Evolutionary conservation across 352 stramenopile species (phyloP).

Genomic region (Phytophthora cryptogea): DNA sequence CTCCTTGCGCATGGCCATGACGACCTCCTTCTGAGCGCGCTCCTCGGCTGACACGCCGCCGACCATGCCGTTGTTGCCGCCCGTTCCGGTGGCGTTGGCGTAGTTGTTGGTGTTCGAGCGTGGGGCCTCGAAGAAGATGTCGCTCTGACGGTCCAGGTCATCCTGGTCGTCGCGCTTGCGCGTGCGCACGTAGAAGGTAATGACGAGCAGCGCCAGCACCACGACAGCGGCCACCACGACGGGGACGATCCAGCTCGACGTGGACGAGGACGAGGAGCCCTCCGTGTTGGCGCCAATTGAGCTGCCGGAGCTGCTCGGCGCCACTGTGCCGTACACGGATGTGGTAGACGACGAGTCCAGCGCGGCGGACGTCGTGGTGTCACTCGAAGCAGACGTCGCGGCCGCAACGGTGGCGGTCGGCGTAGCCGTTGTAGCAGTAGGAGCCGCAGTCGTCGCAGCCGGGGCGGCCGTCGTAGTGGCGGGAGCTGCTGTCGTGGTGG

Average conservation of each 20-base stretch:
- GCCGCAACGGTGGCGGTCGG: slow-evolving; percentile 14
- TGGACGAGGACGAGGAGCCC: slow-evolving; percentile 26
- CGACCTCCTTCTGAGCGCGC: slow-evolving; percentile 29
- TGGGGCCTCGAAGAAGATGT: slow-evolving; percentile 66
- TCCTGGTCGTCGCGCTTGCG: slow-evolving; percentile 50
- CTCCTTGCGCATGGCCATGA: slow-evolving; percentile 41
- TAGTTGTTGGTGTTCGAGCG: slow-evolving; percentile 63
- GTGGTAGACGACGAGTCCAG: slow-evolving; percentile 43
- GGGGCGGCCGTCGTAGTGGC: slow-evolving; percentile 20
- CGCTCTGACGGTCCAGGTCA: slow-evolving; percentile 57
- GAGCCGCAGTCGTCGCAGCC: slow-evolving; percentile 12
- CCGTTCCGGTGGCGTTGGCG: slow-evolving; percentile 13
- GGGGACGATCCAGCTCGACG: slow-evolving; percentile 58
- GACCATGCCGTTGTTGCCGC: slow-evolving; percentile 18
- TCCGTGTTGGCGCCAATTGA: slow-evolving; percentile 26
- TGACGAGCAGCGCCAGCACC: slow-evolving; percentile 54
- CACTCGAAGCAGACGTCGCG: slow-evolving; percentile 27
- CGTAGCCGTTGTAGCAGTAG: slow-evolving; percentile 13
- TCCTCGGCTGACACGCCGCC: slow-evolving; percentile 23
- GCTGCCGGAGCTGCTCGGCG: slow-evolving; percentile 33
- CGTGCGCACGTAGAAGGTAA: slow-evolving; percentile 63
- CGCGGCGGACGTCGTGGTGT: slow-evolving; percentile 36
- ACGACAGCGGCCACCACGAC: slow-evolving; percentile 62
- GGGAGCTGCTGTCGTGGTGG: slow-evolving; percentile 16
- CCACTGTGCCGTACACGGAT: slow-evolving; percentile 53